Conservation (phyloP, 1,284 basidiomycete genomes). For the Sporisorium graminicola region DNA sequence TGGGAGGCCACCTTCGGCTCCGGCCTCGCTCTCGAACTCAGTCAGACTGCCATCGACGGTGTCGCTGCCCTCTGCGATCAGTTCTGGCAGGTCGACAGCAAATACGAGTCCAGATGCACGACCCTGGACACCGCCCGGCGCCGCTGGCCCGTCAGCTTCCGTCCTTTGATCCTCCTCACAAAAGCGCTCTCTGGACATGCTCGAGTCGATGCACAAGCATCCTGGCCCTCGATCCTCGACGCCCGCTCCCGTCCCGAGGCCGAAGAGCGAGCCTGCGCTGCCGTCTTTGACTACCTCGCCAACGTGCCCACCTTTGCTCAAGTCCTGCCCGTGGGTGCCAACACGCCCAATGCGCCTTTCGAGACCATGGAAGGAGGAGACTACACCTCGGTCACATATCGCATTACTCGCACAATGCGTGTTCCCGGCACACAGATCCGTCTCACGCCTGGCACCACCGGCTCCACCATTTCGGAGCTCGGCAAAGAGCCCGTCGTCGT, state of each 20-base stretch:
- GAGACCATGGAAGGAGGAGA: conserved; percentile 77
- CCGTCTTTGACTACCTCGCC: conserved; percentile 81
- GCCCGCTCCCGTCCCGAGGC: conserved; percentile 25
- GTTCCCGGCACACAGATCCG: conserved; percentile 79
- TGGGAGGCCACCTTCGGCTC: conserved; percentile 83
- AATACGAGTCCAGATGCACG: conserved; percentile 74
- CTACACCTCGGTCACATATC: conserved; percentile 76
- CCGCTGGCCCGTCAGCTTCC: conserved; percentile 83
- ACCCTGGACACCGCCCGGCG: conserved; percentile 83
- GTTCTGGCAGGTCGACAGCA: conserved; percentile 81
- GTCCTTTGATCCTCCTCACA: conserved; percentile 79
- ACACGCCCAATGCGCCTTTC: conserved; percentile 76
- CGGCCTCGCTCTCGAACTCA: conserved; percentile 43
- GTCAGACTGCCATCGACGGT: conserved; percentile 71
- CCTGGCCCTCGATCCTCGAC: conserved; percentile 42
- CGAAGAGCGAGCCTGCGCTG: conserved; percentile 72
- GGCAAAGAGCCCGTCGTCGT: conserved; percentile 79
- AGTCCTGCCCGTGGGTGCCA: conserved; percentile 75
- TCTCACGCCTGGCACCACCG: conserved; percentile 77
- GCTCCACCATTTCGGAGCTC: conserved; percentile 77
- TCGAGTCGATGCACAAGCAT: conserved; percentile 38
- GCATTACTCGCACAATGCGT: conserved; percentile 77
- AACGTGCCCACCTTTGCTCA: conserved; percentile 82
- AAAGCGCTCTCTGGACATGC: conserved; percentile 78
- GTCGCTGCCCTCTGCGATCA: conserved; percentile 81